Conservation (phyloP, 768 basidiomycete species). For the Lentinula sp. region DNA sequence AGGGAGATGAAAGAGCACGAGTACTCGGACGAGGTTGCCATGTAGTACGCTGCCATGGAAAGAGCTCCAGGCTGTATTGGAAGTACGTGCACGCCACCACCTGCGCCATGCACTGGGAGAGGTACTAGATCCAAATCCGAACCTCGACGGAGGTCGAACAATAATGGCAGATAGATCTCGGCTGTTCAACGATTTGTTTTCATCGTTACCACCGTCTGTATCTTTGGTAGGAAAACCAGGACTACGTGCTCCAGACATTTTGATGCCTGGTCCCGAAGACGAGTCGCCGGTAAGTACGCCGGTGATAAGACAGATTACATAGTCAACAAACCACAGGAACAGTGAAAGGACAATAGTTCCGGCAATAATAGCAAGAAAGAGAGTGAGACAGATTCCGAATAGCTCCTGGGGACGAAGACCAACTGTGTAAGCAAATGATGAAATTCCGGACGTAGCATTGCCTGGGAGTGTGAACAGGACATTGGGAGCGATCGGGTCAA, state of each 20-base stretch:
- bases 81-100: slow-evolving; percentile 51
- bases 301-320: slow-evolving; percentile 32
- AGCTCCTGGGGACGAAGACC: slow-evolving; percentile 80
- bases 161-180: slow-evolving; percentile 9
- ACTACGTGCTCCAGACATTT: slow-evolving; percentile 26
- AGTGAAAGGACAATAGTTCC: slow-evolving; percentile 65
- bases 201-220: slow-evolving; percentile 37
- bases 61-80: slow-evolving; percentile 46
- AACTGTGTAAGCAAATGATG: slow-evolving; percentile 77
- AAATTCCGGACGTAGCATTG: slow-evolving; percentile 61
- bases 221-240: slow-evolving; percentile 46
- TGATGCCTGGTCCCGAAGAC: slow-evolving; percentile 9
- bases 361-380: slow-evolving; percentile 78
- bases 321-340: slow-evolving; percentile 70
- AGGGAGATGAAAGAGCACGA: slow-evolving; percentile 92
- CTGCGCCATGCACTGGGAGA: slow-evolving; percentile 22
- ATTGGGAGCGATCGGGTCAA: slow-evolving; percentile 65
- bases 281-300: slow-evolving; percentile 11
- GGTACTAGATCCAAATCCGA: slow-evolving; percentile 13
- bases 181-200: slow-evolving; percentile 42
- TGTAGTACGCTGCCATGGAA: slow-evolving; percentile 79
- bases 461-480: slow-evolving; percentile 64
- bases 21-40: slow-evolving; percentile 87
- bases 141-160: slow-evolving; percentile 17
- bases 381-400: slow-evolving; percentile 72